Evolutionary conservation across 345 rosid genomes (phyloP), one percentile per base, ranked within the genome.

Genomic region (Trapa incisa): DNA sequence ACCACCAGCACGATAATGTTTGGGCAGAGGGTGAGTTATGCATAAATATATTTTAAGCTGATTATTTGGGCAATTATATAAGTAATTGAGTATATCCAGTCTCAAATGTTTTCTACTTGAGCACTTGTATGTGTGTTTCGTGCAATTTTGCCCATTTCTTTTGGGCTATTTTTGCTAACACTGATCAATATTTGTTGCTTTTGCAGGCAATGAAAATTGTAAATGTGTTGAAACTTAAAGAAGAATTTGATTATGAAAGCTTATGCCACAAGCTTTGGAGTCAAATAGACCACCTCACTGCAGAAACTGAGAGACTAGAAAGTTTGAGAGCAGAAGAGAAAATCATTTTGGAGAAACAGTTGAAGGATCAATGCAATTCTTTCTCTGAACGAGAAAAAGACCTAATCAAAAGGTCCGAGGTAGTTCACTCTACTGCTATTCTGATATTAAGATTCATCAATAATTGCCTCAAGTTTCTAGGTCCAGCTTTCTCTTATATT

Each of bases 201-300:
- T 78, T 76, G 76, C 87, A 92, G 98, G 98, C 98, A 36, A 89
- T 89, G 96, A 92, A 88, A 80, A 79, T 92, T 67, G 92, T 89
- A n/a, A 92, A 92, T 76, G 76, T 82, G 90, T 80, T 88, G 67
- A 92, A 89, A 83, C 90, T 89, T 75, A 92, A 84, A 81, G 97
- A 89, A 80, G 98, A 92, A 80, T 85, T 84, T 74, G 98, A 92
- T 70, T 92, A 89, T 69, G 96, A 88, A 85, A 85, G 97, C 78
- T 82, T 88, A 66, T 86, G 93, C 75, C 84, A 93, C 81, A 83
- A 85, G 85, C 93, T 89, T 65, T 87, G 84, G 83, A 75, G 72
- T 73, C 96, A 85, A 78, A 84, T 89, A 68, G 97, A 92, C 76
- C 81, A 81, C 70, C 97, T 92, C 72, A 88, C 87, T 63, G 87